A percentile compares a stretch with the other conserved stretches of the same genome.
Conservation (phyloP, 345 rosid genomes). For the Citrus australasica region DNA sequence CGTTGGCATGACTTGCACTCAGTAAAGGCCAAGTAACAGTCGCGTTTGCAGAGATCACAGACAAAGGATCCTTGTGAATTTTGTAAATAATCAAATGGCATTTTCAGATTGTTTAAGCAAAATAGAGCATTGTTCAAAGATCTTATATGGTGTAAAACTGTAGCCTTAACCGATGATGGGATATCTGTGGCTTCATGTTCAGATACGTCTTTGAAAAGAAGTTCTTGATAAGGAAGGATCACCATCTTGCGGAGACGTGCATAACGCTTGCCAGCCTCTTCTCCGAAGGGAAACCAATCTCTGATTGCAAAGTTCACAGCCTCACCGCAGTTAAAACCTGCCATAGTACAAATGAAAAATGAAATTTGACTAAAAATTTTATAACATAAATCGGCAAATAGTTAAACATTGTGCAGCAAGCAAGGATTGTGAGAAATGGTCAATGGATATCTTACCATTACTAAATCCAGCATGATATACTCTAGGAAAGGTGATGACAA, state of each 20-base stretch:
- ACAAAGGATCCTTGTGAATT: constrained; percentile 32
- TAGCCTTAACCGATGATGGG: constrained; percentile 17
- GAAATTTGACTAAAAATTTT: neutral
- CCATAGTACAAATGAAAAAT: too few relatives aligned
- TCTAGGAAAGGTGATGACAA: constrained; percentile 57
- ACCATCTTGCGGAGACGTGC: constrained; percentile 35
- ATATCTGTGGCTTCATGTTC: neutral
- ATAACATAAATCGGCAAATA: neutral
- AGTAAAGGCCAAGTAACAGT: constrained; percentile 48
- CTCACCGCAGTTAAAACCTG: constrained; percentile 64
- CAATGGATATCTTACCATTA: constrained; percentile 35
- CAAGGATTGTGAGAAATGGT: neutral
- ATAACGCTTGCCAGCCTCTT: constrained; percentile 51
- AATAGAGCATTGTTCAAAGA: neutral
- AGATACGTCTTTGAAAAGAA: constrained; percentile 48
- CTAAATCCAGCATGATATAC: constrained; percentile 72
- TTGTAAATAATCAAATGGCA: constrained; percentile 8
- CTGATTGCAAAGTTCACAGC: constrained; percentile 63
- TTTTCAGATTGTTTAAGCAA: neutral
- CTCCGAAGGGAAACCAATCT: constrained; percentile 70
- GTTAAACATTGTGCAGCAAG: neutral
- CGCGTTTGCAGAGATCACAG: constrained; percentile 55
- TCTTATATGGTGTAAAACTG: constrained; percentile 21
- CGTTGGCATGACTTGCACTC: constrained; percentile 29
- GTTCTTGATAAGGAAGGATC: constrained; percentile 60